Evolutionary conservation across 2,329 filamentous ascomycete species (phyloP).

Genomic region (Neonectria ditissima): DNA sequence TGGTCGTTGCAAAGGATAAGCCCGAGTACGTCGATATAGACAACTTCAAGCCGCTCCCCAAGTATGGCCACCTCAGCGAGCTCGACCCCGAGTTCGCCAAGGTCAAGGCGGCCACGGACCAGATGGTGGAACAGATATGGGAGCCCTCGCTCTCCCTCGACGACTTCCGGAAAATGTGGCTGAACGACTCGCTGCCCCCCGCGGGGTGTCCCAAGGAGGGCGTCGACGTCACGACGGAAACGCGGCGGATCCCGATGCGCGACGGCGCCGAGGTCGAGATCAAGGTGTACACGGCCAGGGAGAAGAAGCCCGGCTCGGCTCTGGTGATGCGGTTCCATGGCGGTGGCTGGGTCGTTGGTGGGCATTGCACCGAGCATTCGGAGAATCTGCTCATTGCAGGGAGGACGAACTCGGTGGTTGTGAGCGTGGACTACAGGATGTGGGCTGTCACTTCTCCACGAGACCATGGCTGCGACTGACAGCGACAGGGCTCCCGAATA

Average conservation of each 20-base stretch:
- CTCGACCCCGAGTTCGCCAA: conserved; percentile 48
- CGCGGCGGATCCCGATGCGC: conserved; percentile 45
- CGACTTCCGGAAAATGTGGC: conserved; percentile 46
- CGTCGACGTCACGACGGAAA: conserved; percentile 48
- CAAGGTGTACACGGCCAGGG: conserved; percentile 48
- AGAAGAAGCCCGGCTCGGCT: conserved; percentile 40
- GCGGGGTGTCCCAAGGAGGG: conserved; percentile 48
- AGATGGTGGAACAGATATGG: conserved; percentile 46
- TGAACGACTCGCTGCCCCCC: conserved; percentile 40
- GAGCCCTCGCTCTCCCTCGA: conserved; percentile 42
- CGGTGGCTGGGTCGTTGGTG: conserved; percentile 51
- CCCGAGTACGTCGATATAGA: conserved; percentile 46
- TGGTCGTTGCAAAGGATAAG: conserved; percentile 44
- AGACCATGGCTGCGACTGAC: conserved; percentile 22
- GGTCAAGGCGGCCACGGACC: conserved; percentile 43
- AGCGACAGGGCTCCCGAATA: conserved; percentile 51
- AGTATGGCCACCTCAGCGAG: conserved; percentile 50
- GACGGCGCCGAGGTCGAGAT: conserved; percentile 51
- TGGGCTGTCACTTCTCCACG: conserved; percentile 29
- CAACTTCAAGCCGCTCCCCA: conserved; percentile 50
- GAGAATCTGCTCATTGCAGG: conserved; percentile 52
- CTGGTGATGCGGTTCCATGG: conserved; percentile 52
- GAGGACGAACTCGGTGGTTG: conserved; percentile 49
- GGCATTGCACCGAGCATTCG: conserved; percentile 49
- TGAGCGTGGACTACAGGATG: conserved; percentile 54